Base-by-base conservation (phyloP, 2,329 filamentous ascomycete genomes). In the Colletotrichum chlorophyti region DNA sequence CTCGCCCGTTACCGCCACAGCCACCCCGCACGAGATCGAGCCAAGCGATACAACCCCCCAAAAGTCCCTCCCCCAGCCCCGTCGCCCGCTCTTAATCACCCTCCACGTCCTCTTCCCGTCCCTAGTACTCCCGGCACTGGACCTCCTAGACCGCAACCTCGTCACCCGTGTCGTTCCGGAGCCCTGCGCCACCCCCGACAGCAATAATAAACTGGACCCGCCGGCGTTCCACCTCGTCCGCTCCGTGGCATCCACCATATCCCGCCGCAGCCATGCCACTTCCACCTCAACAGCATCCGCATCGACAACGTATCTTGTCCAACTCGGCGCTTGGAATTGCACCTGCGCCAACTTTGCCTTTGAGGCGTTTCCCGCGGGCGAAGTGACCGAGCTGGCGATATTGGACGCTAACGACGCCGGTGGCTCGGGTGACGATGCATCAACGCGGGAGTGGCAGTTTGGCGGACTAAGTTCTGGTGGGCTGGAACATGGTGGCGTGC, bases 341-440 rank as follows among this genome's bases (percentile, higher is more conserved):
- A 91, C 86, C 1, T 99, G 95, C 76, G 89, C 93, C 4, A 88
- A 87, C 1, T 98, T 98, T 72, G 83, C 89, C 0, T 88, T 96
- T 62, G 80, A 88, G 17, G 84, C 88, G 3, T 93, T 93, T 65
- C 79, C 80, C 3, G 71, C 73, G 19, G 26, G 9, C 17, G 26
- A 19, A 7, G 21, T 8, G 5, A 6, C n/a, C 26, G 46, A 27
- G 46, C 32, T 11, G n/a, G 46, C 52, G 21, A 61, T 65, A 14
- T 57, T 48, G 45, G 27, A 63, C 35, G 63, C 61, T 21, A 62
- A 46, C 6, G 58, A 55, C 51, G 34, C 24, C 19, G 52, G 12
- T 6, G 23, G 38, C 14, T 58, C 64, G 23, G 50, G 48, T 1
- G 48, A 52, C 3, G 58, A 35, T 19, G 60, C 53, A 29, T 38